A percentile compares a stretch with the other conserved stretches of the same genome.
Evolutionary conservation across 2,329 filamentous ascomycete genomes (phyloP).

Genomic region (Clonostachys rhizophaga): DNA sequence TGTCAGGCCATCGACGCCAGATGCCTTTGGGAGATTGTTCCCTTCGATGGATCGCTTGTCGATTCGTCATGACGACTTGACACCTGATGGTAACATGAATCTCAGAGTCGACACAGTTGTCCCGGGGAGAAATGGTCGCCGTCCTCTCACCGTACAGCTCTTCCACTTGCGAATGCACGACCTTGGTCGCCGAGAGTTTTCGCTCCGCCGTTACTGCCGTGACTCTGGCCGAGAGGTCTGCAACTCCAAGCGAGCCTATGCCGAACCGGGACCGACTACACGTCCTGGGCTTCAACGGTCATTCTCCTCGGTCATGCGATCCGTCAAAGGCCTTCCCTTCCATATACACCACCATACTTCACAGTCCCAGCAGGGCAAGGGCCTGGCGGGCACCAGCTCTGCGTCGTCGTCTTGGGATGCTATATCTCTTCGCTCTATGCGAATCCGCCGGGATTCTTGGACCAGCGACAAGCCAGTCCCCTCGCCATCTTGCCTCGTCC

Average conservation of each 20-base stretch:
- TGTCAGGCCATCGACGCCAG: slow-evolving; percentile 71
- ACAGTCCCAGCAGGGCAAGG: slow-evolving; percentile 4
- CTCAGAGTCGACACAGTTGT: slow-evolving; percentile 80
- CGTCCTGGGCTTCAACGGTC: slow-evolving; percentile 37
- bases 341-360: slow-evolving; percentile 10
- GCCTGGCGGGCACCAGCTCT: slow-evolving; percentile 1
- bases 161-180: slow-evolving; percentile 97
- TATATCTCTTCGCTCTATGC: slow-evolving; percentile 5
- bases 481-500: slow-evolving; percentile 31
- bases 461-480: slow-evolving; percentile 15
- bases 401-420: slow-evolving; percentile 2
- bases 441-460: slow-evolving; percentile 4
- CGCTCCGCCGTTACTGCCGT: slow-evolving; percentile 83
- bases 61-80: slow-evolving; percentile 87
- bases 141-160: slow-evolving; percentile 67
- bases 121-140: slow-evolving; percentile 39
- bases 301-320: slow-evolving; percentile 44
- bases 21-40: slow-evolving; percentile 80
- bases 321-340: slow-evolving; percentile 26
- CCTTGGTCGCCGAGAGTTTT: slow-evolving; percentile 80
- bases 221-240: slow-evolving; percentile 93
- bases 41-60: slow-evolving; percentile 76
- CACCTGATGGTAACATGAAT: slow-evolving; percentile 94
- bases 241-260: slow-evolving; percentile 67
- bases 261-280: slow-evolving; percentile 9